A percentile compares a stretch with the other conserved stretches of the same genome.
These are phyloP conservation scores for Tephrocybe rancida DNA, from an alignment of 768 basidiomycete genomes.

Conservation along the genomic window DNA sequence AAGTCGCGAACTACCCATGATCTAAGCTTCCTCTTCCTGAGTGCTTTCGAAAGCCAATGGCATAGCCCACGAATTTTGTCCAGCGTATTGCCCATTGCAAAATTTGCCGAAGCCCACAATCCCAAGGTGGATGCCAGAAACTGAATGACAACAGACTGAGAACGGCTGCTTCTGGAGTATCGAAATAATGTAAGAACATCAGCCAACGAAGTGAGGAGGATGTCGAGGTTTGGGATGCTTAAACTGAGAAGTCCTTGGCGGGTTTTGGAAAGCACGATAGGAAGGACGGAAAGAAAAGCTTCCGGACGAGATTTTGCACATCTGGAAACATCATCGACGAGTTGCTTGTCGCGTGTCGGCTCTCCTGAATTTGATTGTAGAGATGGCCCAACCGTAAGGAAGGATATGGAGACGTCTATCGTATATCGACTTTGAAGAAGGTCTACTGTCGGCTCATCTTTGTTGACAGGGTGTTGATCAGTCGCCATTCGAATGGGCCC, in stretches of 20 bases:
- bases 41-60: constrained; percentile 51
- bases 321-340: constrained; percentile 53
- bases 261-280: constrained; percentile 56
- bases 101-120: constrained; percentile 50
- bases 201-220: constrained; percentile 55
- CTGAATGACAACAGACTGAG: constrained; percentile 57
- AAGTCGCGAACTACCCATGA: constrained; percentile 74
- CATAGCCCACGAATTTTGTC: constrained; percentile 51
- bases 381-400: constrained; percentile 64
- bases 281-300: constrained; percentile 61
- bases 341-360: constrained; percentile 61
- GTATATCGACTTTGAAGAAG: constrained; percentile 33
- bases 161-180: constrained; percentile 52
- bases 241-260: constrained; percentile 58
- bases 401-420: constrained; percentile 55
- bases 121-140: constrained; percentile 66
- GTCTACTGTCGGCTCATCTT: constrained; percentile 27
- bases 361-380: constrained; percentile 62
- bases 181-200: constrained; percentile 55
- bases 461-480: constrained; percentile 29
- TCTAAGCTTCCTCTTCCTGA: constrained; percentile 41
- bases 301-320: constrained; percentile 44
- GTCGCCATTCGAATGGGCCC: constrained; percentile 47
- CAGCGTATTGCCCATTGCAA: constrained; percentile 36
- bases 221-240: constrained; percentile 48